Conservation (phyloP, 257 asterid species). For the Striga asiatica region DNA sequence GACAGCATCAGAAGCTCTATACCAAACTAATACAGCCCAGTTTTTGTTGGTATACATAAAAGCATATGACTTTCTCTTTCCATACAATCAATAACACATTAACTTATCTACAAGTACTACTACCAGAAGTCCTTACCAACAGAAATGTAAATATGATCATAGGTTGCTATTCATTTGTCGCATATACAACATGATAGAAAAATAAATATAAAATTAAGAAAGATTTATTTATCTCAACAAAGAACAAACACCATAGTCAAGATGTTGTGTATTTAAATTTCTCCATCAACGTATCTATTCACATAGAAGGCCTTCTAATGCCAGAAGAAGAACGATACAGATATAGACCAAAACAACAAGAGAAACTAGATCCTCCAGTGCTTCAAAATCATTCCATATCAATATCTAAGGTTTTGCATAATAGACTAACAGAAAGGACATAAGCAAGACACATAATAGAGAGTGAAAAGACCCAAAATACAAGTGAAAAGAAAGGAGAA, state of each 20-base stretch:
- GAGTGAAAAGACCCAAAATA: slow-evolving; percentile 36
- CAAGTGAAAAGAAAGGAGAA: slow-evolving; percentile 36
- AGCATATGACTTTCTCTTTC: no score
- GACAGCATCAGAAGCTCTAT: no score
- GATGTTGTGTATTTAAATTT: slow-evolving; percentile 29
- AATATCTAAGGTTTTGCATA: slow-evolving; percentile 36
- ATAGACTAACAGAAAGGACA: slow-evolving; percentile 35
- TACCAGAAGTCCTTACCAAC: no score
- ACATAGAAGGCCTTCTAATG: slow-evolving; percentile 50
- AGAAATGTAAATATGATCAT: no score
- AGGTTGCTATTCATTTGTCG: no score
- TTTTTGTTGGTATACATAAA: no score
- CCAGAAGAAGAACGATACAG: slow-evolving; percentile 45
- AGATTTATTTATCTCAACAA: neutral
- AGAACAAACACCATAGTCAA: slow-evolving; percentile 3
- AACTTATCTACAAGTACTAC: no score
- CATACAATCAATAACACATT: no score
- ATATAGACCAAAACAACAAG: slow-evolving; percentile 30
- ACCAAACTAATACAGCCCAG: no score
- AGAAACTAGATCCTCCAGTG: no score
- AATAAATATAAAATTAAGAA: neutral
- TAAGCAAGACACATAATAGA: slow-evolving; percentile 24
- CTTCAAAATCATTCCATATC: slow-evolving; percentile 49
- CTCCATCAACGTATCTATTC: slow-evolving; percentile 49
- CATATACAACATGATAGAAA: neutral